Conservation (phyloP, 2,329 filamentous ascomycete genomes). For the Pseudonectria foliicola region DNA sequence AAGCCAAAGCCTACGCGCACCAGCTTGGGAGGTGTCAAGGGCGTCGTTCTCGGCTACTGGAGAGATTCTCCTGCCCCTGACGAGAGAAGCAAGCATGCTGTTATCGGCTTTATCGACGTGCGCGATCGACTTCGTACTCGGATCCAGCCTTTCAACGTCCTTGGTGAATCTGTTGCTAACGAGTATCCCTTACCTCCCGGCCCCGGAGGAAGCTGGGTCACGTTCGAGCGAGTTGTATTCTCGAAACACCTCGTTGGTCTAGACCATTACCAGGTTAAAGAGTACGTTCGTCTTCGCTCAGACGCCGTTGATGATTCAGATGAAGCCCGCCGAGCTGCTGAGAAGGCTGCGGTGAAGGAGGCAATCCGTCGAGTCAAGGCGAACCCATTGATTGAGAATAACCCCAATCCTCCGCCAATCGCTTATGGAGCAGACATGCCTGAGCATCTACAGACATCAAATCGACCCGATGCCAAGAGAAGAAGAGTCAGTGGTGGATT, state of each 20-base stretch:
- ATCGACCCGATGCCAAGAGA: constrained; percentile 38
- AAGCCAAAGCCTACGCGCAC: constrained; percentile 24
- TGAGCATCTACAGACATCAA: constrained; percentile 29
- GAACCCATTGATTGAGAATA: constrained; percentile 37
- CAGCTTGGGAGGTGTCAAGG: constrained; percentile 32
- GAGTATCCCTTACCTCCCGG: constrained; percentile 47
- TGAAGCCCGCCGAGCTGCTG: constrained; percentile 31
- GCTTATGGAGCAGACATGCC: constrained; percentile 46
- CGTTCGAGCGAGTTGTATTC: constrained; percentile 54
- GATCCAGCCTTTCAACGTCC: constrained; percentile 43
- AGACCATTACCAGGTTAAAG: constrained; percentile 52
- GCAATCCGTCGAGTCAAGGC: constrained; percentile 37
- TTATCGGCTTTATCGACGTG: constrained; percentile 57
- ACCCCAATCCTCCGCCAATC: constrained; percentile 35
- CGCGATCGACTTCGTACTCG: constrained; percentile 54
- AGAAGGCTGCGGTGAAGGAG: constrained; percentile 38
- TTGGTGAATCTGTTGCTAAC: constrained; percentile 39
- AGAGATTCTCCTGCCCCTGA: constrained; percentile 47
- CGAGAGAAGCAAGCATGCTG: constrained; percentile 45
- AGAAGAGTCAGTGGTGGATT: constrained; percentile 36
- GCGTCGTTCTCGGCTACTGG: constrained; percentile 52
- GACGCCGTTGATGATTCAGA: constrained; percentile 31
- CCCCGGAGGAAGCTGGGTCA: constrained; percentile 57
- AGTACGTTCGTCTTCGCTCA: constrained; percentile 51
- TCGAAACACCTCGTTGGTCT: constrained; percentile 48